Evolutionary conservation across 2,329 filamentous ascomycete species (phyloP), one percentile per base, ranked within the genome.

Genomic region (Fusarium bactridioides): DNA sequence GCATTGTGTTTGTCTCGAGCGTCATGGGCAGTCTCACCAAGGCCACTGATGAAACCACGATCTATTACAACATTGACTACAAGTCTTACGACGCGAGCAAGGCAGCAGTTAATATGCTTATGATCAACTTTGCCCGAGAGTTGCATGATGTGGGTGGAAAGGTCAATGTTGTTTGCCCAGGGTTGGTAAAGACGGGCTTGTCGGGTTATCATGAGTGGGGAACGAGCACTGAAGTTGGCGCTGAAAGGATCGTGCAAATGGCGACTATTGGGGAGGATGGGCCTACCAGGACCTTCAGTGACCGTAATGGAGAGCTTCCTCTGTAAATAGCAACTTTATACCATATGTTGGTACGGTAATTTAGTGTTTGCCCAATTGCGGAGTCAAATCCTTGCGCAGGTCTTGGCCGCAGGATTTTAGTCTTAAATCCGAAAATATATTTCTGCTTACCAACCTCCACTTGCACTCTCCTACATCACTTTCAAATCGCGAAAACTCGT

Each of bases 91-190:
- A 81, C 18, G 69, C 76, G 9, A 84, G 81, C 74, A 86, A 86
- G 67, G 81, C 83, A 3, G 84, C 83, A 0, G 29, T 85, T 15
- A 83, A 85, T 35, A 83, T 84, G 79, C 70, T 85, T 6, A 76
- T 74, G 37, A 23, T 80, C 7, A 78, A 80, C 53, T 84, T 80
- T 53, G 77, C 75, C 3, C 70, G 78, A 1, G 75, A 78, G 16
- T 38, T 84, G 41, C 71, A 77, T 9, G 76, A 76, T 25, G 51
- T 69, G 8, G 78, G 77, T 13, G 81, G 77, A 23, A 79, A 78
- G 60, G 79, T 82, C 45, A 84, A 83, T 56, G 64, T 74, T 7
- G 79, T 78, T 12, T 84, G 82, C 44, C 82, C 83, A 0, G 83
- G 82, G 1, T 69, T 79, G n/a, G 79, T 83, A 3, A 76, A 72